phyloP scores from a whole-genome alignment of 1,139 yeast genomes.

The Pichia sp. region DNA sequence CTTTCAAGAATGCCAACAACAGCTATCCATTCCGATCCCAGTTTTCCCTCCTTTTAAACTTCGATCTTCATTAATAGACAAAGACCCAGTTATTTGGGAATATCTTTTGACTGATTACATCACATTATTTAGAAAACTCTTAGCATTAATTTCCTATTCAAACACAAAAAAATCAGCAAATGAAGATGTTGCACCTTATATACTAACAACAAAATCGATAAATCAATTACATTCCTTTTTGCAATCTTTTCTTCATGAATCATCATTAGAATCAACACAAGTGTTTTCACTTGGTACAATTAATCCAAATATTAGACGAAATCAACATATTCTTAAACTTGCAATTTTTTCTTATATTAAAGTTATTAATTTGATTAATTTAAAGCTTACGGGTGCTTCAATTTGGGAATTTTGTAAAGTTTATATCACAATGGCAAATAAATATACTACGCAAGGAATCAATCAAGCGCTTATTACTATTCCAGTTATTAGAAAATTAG shows the following conservation, averaged over 20 bases:
- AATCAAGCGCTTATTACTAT: conserved; percentile 36
- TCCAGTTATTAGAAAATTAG: conserved; percentile 42
- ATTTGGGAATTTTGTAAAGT: conserved; percentile 58
- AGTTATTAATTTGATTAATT: conserved; percentile 45
- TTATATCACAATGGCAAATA: conserved; percentile 36
- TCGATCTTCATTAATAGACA: conserved; percentile 67
- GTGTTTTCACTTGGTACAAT: conserved; percentile 63
- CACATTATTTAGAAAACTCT: conserved; percentile 41
- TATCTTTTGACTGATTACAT: conserved; percentile 63
- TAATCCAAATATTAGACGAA: conserved; percentile 57
- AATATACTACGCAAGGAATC: conserved; percentile 18
- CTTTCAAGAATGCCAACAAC: conserved; percentile 1
- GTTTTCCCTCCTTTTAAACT: conserved; percentile 68
- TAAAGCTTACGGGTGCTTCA: conserved; percentile 51
- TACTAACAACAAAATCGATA: conserved; percentile 45
- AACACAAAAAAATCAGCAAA: not conserved
- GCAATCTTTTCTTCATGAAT: conserved; percentile 52
- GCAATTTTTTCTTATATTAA: conserved; percentile 50
- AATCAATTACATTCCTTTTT: conserved; percentile 55
- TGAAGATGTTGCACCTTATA: conserved; percentile 13
- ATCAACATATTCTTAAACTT: conserved; percentile 42
- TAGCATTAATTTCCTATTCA: conserved; percentile 21
- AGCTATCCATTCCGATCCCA: conserved; percentile 47
- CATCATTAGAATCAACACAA: conserved; percentile 51
- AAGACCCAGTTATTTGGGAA: conserved; percentile 79